phyloP scores from a whole-genome alignment of 2,329 filamentous ascomycete species.

The Pseudogymnoascus sp. region DNA sequence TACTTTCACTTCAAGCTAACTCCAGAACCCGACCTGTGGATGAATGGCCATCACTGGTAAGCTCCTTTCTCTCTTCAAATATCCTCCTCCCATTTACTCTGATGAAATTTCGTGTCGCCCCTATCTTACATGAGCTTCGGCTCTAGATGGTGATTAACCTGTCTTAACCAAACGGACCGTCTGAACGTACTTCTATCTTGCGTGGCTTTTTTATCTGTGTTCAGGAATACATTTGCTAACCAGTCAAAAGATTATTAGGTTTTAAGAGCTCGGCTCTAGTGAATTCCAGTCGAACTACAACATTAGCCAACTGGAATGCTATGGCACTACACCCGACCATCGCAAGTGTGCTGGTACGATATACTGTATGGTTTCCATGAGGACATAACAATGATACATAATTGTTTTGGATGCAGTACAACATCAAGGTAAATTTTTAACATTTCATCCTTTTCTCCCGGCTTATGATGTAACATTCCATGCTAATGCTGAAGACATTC shows the following conservation, averaged over 20 bases:
- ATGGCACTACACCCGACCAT: neutral
- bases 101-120: slow-evolving; percentile 52
- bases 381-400: neutral
- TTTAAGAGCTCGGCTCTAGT: slow-evolving; percentile 1
- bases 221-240: slow-evolving; percentile 18
- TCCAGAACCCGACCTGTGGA: neutral
- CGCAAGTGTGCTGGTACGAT: neutral
- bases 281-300: neutral
- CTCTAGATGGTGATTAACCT: slow-evolving; percentile 47
- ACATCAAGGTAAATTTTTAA: slow-evolving; percentile 24
- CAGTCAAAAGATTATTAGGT: slow-evolving; percentile 13
- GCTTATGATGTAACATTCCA: slow-evolving; percentile 65
- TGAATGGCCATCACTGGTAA: slow-evolving; percentile 10
- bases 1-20: neutral
- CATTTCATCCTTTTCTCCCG: slow-evolving; percentile 20
- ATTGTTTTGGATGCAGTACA: neutral
- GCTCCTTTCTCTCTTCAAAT: neutral
- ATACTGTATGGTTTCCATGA: neutral
- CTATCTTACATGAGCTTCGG: slow-evolving; percentile 41
- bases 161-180: slow-evolving; percentile 50
- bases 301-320: neutral
- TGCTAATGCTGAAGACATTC: slow-evolving; percentile 63
- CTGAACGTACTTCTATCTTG: slow-evolving; percentile 31
- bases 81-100: slow-evolving; percentile 24
- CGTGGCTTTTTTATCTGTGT: slow-evolving; percentile 10